Evolutionary conservation across 345 rosid species (phyloP), one percentile per base, ranked within the genome.

Genomic region (Aquilaria malaccensis): DNA sequence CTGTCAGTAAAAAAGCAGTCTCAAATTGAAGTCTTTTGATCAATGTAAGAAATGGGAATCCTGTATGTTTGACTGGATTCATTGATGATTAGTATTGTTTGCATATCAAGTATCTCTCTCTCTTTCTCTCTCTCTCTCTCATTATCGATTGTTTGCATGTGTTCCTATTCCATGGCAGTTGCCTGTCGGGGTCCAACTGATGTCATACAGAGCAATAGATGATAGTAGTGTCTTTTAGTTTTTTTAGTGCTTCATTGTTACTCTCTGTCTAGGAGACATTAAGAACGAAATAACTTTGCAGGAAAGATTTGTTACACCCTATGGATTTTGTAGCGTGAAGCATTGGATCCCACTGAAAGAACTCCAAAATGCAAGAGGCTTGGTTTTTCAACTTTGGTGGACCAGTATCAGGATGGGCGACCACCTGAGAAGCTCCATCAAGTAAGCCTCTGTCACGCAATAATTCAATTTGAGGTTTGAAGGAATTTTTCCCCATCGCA

Each of bases 321-420:
- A 31, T 33, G 46, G 71, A 29, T 76, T 59, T 61, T 30, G 59
- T 63, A 60, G 96, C 71, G 97, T 93, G 96, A 88, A 82, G 96
- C 98, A 93, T 89, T 93, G 98, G 98, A 93, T 89, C 97, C 98
- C 97, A 69, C 65, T 54, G 52, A 68, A 76, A 71, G 96, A 93
- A 87, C 97, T 93, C 98, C 98, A 90, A 93, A 86, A 93, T 93
- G 98, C 85, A 3, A 70, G 92, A 85, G 98, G 92, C 86, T 85
- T 76, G 67, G 55, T 64, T 71, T 60, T 58, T 29, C 4, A 50
- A 22, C 82, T 85, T 81, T 86, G 82, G 50, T 79, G 96, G 96
- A 87, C 89, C 59, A 93, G 97, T 93, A 87, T 93, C 97, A 89
- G 96, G 98, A 70, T 63, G 97, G 98, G 97, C 72, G 97, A 87